Conservation (phyloP, 208 protist genomes). For the Naegleria gruberi region DNA sequence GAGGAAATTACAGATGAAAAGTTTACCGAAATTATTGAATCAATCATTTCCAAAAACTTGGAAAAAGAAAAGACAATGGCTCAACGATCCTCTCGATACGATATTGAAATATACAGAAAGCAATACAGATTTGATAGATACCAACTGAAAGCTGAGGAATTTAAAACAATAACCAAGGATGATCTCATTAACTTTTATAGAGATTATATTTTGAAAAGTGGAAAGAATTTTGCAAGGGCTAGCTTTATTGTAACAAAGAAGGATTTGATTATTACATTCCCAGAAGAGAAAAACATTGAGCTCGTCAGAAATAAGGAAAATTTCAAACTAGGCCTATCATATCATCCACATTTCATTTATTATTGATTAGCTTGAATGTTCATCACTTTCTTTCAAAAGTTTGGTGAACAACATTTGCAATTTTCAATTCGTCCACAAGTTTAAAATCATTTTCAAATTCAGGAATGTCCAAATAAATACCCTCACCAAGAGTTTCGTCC, state of each 20-base stretch:
- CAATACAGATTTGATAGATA: conserved; percentile 20
- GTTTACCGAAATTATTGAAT: conserved; percentile 9
- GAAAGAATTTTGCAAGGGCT: not conserved
- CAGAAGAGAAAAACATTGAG: too few species aligned
- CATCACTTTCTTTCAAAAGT: too few species aligned
- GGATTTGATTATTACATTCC: too few species aligned
- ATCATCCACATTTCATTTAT: too few species aligned
- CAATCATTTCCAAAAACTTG: not conserved
- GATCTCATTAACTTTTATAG: conserved; percentile 28
- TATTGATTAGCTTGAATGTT: too few species aligned
- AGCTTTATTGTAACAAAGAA: not conserved
- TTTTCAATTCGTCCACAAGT: too few species aligned
- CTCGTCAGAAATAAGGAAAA: too few species aligned
- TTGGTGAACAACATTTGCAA: too few species aligned
- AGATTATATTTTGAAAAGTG: not conserved
- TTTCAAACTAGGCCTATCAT: too few species aligned
- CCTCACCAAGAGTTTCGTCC: too few species aligned
- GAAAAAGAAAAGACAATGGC: conserved; percentile 26
- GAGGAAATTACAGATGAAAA: conserved; percentile 16
- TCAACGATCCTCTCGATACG: conserved; percentile 8
- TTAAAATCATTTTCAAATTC: too few species aligned
- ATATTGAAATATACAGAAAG: conserved; percentile 14
- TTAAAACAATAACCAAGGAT: conserved; percentile 23
- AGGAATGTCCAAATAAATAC: too few species aligned
- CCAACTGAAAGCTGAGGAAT: not conserved